These are phyloP conservation scores for Scheffersomyces cryptocercus DNA, from an alignment of 1,139 yeast species.

Conservation along the genomic window DNA sequence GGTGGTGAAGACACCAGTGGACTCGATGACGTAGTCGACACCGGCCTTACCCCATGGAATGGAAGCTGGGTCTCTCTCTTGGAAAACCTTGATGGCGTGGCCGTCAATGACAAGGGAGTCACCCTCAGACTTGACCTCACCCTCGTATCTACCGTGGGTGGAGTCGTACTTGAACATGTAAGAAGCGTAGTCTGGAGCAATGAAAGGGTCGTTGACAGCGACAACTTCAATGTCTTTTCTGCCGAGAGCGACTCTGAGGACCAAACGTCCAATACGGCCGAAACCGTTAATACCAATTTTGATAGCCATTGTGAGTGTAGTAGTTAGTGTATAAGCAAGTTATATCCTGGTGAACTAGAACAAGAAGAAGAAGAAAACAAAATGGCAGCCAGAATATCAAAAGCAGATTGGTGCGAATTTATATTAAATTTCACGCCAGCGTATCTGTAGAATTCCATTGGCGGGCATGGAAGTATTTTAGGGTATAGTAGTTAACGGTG, in stretches of 20 bases:
- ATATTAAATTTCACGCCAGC: slow-evolving; percentile 5
- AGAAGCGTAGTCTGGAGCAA: slow-evolving; percentile 79
- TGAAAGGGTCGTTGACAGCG: slow-evolving; percentile 84
- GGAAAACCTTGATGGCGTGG: slow-evolving; percentile 65
- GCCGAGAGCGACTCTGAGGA: slow-evolving; percentile 71
- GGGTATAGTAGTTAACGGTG: too few relatives aligned
- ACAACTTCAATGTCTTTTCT: slow-evolving; percentile 75
- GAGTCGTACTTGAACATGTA: slow-evolving; percentile 90
- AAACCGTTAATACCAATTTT: slow-evolving; percentile 81
- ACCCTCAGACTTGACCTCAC: slow-evolving; percentile 64
- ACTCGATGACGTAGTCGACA: slow-evolving; percentile 80
- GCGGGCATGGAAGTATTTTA: too few relatives aligned
- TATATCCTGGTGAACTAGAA: slow-evolving; percentile 1
- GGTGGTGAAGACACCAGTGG: slow-evolving; percentile 88
- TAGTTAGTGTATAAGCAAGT: background rate
- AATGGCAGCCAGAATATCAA: background rate
- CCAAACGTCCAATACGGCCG: slow-evolving; percentile 89
- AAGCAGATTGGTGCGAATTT: slow-evolving; percentile 8
- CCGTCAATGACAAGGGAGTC: slow-evolving; percentile 65
- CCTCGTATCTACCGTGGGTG: slow-evolving; percentile 76
- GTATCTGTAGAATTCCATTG: too few relatives aligned
- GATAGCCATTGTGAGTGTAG: slow-evolving; percentile 20
- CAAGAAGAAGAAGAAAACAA: slow-evolving; percentile 4
- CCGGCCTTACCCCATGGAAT: slow-evolving; percentile 83
- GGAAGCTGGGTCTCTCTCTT: slow-evolving; percentile 74